Evolutionary conservation across 164 flowering plant species (phyloP).

Genomic region (Chimonanthus praecox): DNA sequence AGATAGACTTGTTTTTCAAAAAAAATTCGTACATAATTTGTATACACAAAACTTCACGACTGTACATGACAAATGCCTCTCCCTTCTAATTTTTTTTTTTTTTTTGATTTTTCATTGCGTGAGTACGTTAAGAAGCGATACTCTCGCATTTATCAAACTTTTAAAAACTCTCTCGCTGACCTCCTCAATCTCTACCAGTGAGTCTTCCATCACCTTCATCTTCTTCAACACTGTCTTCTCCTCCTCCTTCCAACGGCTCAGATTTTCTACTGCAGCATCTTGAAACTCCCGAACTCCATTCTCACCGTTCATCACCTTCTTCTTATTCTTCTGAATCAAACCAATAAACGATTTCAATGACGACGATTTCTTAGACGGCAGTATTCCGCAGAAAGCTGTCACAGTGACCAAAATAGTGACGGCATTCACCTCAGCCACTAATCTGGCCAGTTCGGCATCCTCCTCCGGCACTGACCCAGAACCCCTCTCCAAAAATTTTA

Average conservation of each 20-base stretch:
- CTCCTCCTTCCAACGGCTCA: conserved; percentile 39
- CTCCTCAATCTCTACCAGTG: conserved; percentile 42
- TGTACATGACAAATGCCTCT: background rate
- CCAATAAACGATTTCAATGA: conserved; percentile 26
- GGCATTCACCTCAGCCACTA: conserved; percentile 32
- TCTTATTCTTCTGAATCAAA: conserved; percentile 22
- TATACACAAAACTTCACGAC: too few relatives aligned
- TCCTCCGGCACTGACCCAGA: conserved; percentile 1
- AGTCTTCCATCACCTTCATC: conserved; percentile 46
- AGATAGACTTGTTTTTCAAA: too few relatives aligned
- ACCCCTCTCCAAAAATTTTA: conserved; percentile 15
- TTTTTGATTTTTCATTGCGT: conserved; percentile 25
- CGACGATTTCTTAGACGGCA: conserved; percentile 12
- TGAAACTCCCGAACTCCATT: conserved; percentile 29
- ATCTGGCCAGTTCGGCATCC: conserved; percentile 29
- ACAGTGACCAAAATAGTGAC: conserved; percentile 36
- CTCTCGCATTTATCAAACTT: conserved; percentile 64
- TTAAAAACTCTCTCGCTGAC: conserved; percentile 52
- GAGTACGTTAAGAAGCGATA: conserved; percentile 65
- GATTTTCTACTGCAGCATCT: conserved; percentile 24
- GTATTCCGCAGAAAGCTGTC: conserved; percentile 33
- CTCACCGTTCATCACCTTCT: conserved; percentile 22
- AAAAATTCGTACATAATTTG: too few relatives aligned
- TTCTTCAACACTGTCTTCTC: conserved; percentile 32
- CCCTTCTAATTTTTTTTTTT: too few relatives aligned